phyloP scores from a whole-genome alignment of 805 yeast genomes.

The Saccharomycopsis fibuligera region DNA sequence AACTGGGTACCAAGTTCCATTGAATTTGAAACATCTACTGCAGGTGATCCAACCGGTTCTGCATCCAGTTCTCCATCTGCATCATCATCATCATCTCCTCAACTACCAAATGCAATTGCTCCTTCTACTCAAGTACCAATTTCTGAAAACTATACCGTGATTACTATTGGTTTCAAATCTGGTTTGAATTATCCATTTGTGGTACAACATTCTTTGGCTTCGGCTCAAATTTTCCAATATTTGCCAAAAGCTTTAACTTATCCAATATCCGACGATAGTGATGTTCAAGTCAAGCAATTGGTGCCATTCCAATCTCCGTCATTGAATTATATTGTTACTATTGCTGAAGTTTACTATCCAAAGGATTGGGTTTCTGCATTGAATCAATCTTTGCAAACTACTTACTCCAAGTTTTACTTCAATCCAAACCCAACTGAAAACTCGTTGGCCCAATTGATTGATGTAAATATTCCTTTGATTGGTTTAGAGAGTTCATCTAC shows the following conservation, averaged over 20 bases:
- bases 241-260: constrained; percentile 63
- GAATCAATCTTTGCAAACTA: constrained; percentile 20
- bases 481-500: constrained; percentile 23
- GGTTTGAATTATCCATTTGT: constrained; percentile 82
- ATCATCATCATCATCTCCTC: constrained; percentile 28
- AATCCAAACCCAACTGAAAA: constrained; percentile 51
- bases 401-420: constrained; percentile 53
- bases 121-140: constrained; percentile 42
- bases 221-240: constrained; percentile 80
- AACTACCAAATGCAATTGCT: constrained; percentile 72
- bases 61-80: constrained; percentile 2
- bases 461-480: constrained; percentile 55
- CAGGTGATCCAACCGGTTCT: background rate
- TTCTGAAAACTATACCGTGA: constrained; percentile 46
- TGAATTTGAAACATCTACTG: constrained; percentile 6
- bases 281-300: constrained; percentile 57
- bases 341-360: constrained; percentile 86
- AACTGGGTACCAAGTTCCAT: constrained; percentile 20
- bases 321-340: constrained; percentile 69
- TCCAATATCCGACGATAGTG: constrained; percentile 46
- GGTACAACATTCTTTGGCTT: constrained; percentile 62
- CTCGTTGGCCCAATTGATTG: constrained; percentile 64
- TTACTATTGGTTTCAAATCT: constrained; percentile 73
- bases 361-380: constrained; percentile 35
- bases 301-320: constrained; percentile 65